phyloP scores from a whole-genome alignment of 2,329 filamentous ascomycete species.

The Cladosporium sp. region DNA sequence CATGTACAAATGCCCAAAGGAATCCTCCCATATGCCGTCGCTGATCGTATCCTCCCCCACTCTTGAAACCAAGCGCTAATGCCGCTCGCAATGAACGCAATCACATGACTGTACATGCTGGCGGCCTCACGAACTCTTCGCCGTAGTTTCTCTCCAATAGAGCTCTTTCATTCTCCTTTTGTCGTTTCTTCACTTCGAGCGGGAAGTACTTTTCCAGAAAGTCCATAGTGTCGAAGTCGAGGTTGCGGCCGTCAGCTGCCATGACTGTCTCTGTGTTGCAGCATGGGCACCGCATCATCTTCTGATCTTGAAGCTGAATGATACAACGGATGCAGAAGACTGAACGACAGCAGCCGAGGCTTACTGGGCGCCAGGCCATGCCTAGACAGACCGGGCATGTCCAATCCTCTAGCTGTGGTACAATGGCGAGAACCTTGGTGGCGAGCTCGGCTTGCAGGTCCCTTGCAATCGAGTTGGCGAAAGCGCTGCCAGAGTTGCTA shows the following conservation, averaged over 20 bases:
- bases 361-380: slow-evolving; percentile 78
- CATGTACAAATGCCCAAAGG: not conserved
- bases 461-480: slow-evolving; percentile 66
- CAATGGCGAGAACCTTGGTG: slow-evolving; percentile 64
- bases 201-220: slow-evolving; percentile 76
- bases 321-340: slow-evolving; percentile 82
- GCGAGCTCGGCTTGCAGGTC: slow-evolving; percentile 72
- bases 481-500: slow-evolving; percentile 54
- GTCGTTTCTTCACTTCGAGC: slow-evolving; percentile 60
- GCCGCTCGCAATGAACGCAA: too few species aligned
- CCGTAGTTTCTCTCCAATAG: slow-evolving; percentile 47
- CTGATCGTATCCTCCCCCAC: not conserved
- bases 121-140: slow-evolving; percentile 30
- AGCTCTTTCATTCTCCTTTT: slow-evolving; percentile 67
- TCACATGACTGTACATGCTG: slow-evolving; percentile 29
- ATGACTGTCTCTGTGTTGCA: slow-evolving; percentile 70
- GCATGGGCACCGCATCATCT: slow-evolving; percentile 66
- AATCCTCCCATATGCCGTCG: not conserved
- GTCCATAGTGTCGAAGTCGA: slow-evolving; percentile 64
- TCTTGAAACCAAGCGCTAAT: not conserved
- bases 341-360: slow-evolving; percentile 65
- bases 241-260: slow-evolving; percentile 61
- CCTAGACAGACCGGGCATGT: slow-evolving; percentile 75
- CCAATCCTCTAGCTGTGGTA: slow-evolving; percentile 83
- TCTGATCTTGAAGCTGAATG: slow-evolving; percentile 70